These are phyloP conservation scores for Xylariales sp. DNA, from an alignment of 2,329 filamentous ascomycete genomes.

Conservation along the genomic window DNA sequence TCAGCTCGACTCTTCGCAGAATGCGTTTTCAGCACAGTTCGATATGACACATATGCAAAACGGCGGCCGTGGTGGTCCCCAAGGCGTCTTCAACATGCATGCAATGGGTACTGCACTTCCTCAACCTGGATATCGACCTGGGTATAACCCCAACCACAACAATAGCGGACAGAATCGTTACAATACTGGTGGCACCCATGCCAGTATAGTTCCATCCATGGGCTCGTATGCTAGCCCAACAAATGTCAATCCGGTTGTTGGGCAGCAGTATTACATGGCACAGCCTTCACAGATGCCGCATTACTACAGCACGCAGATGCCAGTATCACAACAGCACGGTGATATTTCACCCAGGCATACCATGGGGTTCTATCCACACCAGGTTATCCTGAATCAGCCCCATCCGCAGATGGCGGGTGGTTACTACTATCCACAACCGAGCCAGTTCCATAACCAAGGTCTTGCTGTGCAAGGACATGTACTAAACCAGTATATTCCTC, in stretches of 20 bases:
- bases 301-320: slow-evolving; percentile 37
- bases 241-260: slow-evolving; percentile 30
- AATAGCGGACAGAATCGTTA: slow-evolving; percentile 27
- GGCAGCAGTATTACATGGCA: slow-evolving; percentile 43
- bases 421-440: slow-evolving; percentile 40
- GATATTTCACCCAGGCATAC: slow-evolving; percentile 31
- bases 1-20: slow-evolving; percentile 27
- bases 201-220: slow-evolving; percentile 35
- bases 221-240: slow-evolving; percentile 34
- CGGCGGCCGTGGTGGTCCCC: slow-evolving; percentile 27
- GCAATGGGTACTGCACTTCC: slow-evolving; percentile 40
- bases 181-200: slow-evolving; percentile 23
- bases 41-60: slow-evolving; percentile 33
- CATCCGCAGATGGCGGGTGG: slow-evolving; percentile 28
- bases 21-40: slow-evolving; percentile 37
- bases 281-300: slow-evolving; percentile 38
- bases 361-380: slow-evolving; percentile 39
- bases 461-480: slow-evolving; percentile 27
- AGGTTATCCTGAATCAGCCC: slow-evolving; percentile 36
- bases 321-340: slow-evolving; percentile 29
- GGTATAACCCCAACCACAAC: slow-evolving; percentile 33
- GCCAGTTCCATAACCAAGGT: slow-evolving; percentile 30
- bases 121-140: slow-evolving; percentile 31
- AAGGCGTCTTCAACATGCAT: slow-evolving; percentile 44
- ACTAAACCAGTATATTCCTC: slow-evolving; percentile 30